Conservation (phyloP, 2,329 filamentous ascomycete species). For the Ophiostoma novo-ulmi region DNA sequence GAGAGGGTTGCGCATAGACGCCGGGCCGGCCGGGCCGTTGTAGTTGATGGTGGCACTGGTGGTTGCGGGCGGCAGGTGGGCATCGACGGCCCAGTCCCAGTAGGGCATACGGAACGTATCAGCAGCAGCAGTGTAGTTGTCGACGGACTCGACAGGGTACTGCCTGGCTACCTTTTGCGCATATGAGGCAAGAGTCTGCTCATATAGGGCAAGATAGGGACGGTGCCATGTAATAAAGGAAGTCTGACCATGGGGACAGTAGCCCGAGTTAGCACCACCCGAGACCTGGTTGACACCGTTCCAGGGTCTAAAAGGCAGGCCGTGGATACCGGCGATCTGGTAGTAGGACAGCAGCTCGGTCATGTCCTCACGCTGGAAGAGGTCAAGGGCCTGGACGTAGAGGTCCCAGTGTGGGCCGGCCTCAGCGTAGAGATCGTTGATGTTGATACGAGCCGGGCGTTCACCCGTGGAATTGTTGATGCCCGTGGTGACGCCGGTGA, state of each 20-base stretch:
- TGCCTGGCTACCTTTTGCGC: conserved; percentile 43
- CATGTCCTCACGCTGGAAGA: conserved; percentile 40
- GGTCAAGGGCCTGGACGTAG: conserved; percentile 43
- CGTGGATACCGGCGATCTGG: conserved; percentile 40
- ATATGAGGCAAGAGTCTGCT: conserved; percentile 50
- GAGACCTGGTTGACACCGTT: conserved; percentile 35
- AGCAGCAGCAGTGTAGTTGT: conserved; percentile 43
- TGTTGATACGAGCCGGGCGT: conserved; percentile 43
- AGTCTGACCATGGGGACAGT: conserved; percentile 47
- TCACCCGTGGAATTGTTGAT: conserved; percentile 37
- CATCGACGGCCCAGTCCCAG: conserved; percentile 50
- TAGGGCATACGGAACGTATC: conserved; percentile 45
- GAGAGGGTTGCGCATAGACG: conserved; percentile 45
- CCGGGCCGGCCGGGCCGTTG: conserved; percentile 29
- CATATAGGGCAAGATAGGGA: conserved; percentile 50
- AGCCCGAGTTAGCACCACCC: conserved; percentile 37
- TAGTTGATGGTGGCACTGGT: conserved; percentile 32
- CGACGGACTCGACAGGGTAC: conserved; percentile 37
- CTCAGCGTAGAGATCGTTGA: conserved; percentile 42
- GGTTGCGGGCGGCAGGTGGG: conserved; percentile 41
- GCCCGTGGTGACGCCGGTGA: conserved; percentile 39
- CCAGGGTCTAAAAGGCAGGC: conserved; percentile 34
- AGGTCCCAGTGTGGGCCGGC: conserved; percentile 47
- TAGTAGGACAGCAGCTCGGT: conserved; percentile 47
- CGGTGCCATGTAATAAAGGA: conserved; percentile 53